Base-by-base conservation (phyloP, 495 filamentous ascomycete genomes). In the Annulohypoxylon bovei region DNA sequence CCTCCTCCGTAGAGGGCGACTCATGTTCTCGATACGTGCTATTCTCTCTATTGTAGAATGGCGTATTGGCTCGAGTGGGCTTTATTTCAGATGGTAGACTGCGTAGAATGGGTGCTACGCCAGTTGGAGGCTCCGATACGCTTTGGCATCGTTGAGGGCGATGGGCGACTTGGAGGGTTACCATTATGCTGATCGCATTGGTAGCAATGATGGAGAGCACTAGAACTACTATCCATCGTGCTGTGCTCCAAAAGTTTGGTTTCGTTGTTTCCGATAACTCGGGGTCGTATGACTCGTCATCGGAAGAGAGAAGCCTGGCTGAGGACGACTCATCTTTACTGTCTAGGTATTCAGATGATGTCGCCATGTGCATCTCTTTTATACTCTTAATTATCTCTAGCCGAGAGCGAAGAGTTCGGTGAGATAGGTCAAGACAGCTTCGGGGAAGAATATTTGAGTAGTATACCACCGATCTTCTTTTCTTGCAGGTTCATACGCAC, bases 11-110 rank as follows among this genome's bases (percentile, higher is more conserved):
- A 16, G 25, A n/a, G 27, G 60, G 49, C n/a, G 66, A 68, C 3
- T 68, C 57, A 32, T 68, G 58, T 22, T 63, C 53, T 6, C 66
- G 50, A 49, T 68, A 68, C 27, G 50, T 62, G 11, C 66, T 68
- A 14, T 68, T 56, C 42, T 57, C 49, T 27, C 57, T 33, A 42
- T 68, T 57, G 22, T 68, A 68, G 39, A 68, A 68, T 7, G 66
- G 58, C 25, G 66, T 62, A 16, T 63, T 62, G 37, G 57, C 9
- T 14, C 37, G 30, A 8, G 52, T 65, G 7, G 62, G 40, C 40
- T 57, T 57, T 7, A 42, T 7, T 6, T 65, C 62, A 2, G 28
- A 16, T 3, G 53, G 62, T 6, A 65, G 28, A 30, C 30, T n/a
- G 20, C 53, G 62, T 14, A 65, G n/a, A 1, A 65, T 9, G 20